phyloP scores from a whole-genome alignment of 2,329 filamentous ascomycete species.

The Monosporascus ibericus region DNA sequence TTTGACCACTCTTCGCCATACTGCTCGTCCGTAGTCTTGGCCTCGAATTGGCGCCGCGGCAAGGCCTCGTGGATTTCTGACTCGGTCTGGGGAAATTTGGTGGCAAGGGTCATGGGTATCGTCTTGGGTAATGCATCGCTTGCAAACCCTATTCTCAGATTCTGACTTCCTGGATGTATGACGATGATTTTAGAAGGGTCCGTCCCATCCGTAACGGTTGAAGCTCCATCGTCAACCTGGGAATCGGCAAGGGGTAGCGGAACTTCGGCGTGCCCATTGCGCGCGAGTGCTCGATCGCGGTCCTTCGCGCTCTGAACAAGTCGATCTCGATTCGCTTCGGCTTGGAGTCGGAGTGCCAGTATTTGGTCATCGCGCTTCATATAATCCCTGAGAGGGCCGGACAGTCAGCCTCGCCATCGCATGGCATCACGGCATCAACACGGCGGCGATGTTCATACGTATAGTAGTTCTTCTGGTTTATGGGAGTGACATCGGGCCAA shows the following conservation, averaged over 20 bases:
- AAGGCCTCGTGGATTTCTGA: slow-evolving; percentile 76
- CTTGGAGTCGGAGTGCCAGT: slow-evolving; percentile 79
- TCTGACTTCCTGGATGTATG: slow-evolving; percentile 93
- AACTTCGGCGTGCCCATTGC: slow-evolving; percentile 62
- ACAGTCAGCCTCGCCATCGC: slow-evolving; percentile 13
- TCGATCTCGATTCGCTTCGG: slow-evolving; percentile 76
- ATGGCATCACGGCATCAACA: not conserved
- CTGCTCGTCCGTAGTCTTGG: slow-evolving; percentile 63
- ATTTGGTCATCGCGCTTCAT: slow-evolving; percentile 98
- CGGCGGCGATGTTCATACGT: slow-evolving; percentile 52
- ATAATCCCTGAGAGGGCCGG: slow-evolving; percentile 63
- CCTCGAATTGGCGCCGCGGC: slow-evolving; percentile 63
- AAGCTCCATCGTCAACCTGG: slow-evolving; percentile 49
- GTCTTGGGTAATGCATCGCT: slow-evolving; percentile 93
- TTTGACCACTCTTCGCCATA: slow-evolving; percentile 79
- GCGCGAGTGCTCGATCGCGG: slow-evolving; percentile 76
- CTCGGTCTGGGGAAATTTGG: slow-evolving; percentile 71
- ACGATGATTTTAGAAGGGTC: slow-evolving; percentile 89
- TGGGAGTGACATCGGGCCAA: slow-evolving; percentile 88
- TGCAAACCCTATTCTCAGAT: slow-evolving; percentile 88
- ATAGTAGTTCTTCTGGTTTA: slow-evolving; percentile 99
- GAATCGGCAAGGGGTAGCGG: slow-evolving; percentile 56
- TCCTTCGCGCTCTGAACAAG: slow-evolving; percentile 85
- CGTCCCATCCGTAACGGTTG: slow-evolving; percentile 51
- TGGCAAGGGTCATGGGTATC: slow-evolving; percentile 86